A percentile compares a stretch with the other conserved stretches of the same genome.
These are phyloP conservation scores for Saturnispora galanensis DNA, from an alignment of 805 yeast species.

Conservation along the genomic window DNA sequence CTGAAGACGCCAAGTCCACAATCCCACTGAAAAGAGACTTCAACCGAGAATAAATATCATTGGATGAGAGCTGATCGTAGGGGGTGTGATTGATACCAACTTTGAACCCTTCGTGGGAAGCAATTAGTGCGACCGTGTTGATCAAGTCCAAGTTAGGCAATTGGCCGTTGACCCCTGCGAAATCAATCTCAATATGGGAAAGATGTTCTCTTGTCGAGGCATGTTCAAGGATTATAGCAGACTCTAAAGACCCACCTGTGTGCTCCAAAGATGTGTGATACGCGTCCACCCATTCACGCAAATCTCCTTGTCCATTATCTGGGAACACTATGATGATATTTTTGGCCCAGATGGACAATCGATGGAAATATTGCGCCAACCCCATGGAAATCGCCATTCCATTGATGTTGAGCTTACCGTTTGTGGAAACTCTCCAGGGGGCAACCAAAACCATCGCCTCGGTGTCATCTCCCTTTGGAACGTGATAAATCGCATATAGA, in stretches of 20 bases:
- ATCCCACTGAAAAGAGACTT: slow-evolving; percentile 55
- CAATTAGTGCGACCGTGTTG: slow-evolving; percentile 66
- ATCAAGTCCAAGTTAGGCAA: slow-evolving; percentile 87
- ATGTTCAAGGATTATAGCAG: slow-evolving; percentile 78
- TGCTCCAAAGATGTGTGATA: slow-evolving; percentile 77
- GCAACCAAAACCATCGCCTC: slow-evolving; percentile 88
- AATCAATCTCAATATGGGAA: slow-evolving; percentile 62
- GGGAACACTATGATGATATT: slow-evolving; percentile 83
- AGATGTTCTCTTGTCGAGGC: slow-evolving; percentile 55
- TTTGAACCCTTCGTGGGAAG: slow-evolving; percentile 66
- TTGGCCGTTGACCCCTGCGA: slow-evolving; percentile 91
- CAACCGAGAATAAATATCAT: slow-evolving; percentile 47
- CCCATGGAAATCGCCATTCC: slow-evolving; percentile 69
- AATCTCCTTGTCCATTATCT: slow-evolving; percentile 53
- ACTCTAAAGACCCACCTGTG: slow-evolving; percentile 91
- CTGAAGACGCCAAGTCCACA: slow-evolving; percentile 59
- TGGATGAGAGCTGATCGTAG: slow-evolving; percentile 34
- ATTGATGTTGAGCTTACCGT: slow-evolving; percentile 59
- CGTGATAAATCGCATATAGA: slow-evolving; percentile 75
- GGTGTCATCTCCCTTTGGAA: slow-evolving; percentile 93
- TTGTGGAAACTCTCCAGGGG: slow-evolving; percentile 66
- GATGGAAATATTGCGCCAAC: slow-evolving; percentile 66
- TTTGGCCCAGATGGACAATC: slow-evolving; percentile 93
- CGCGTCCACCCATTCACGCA: slow-evolving; percentile 87
- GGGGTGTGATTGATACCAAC: slow-evolving; percentile 57